These are phyloP conservation scores for Clavispora carvajalis DNA, from an alignment of 805 yeast genomes.

Conservation along the genomic window DNA sequence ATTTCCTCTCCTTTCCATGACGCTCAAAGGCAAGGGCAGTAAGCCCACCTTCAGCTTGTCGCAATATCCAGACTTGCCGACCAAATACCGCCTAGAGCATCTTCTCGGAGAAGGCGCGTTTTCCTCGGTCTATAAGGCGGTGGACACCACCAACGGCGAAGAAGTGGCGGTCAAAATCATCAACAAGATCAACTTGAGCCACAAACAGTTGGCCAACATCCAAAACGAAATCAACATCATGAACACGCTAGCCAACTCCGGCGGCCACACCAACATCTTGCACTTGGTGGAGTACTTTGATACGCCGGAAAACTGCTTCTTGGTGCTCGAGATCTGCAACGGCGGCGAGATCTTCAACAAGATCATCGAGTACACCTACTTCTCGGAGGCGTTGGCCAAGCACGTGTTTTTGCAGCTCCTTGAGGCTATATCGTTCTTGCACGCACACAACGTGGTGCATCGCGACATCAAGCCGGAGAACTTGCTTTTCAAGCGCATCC, in stretches of 20 bases:
- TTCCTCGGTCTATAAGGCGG: constrained; percentile 65
- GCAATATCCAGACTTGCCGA: constrained; percentile 33
- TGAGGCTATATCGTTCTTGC: constrained; percentile 61
- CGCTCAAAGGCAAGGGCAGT: not conserved
- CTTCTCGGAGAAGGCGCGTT: constrained; percentile 81
- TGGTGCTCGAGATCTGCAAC: constrained; percentile 64
- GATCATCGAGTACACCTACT: constrained; percentile 61
- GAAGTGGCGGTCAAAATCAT: constrained; percentile 56
- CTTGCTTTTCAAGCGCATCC: constrained; percentile 59
- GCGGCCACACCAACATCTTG: constrained; percentile 58
- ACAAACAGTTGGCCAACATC: constrained; percentile 60
- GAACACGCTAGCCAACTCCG: constrained; percentile 43
- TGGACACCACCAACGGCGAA: constrained; percentile 31
- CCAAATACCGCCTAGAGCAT: constrained; percentile 39
- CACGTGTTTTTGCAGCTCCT: constrained; percentile 63
- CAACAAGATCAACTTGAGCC: constrained; percentile 62
- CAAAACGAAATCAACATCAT: constrained; percentile 76
- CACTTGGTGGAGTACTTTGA: constrained; percentile 63
- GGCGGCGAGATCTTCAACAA: constrained; percentile 77
- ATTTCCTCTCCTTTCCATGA: not conserved
- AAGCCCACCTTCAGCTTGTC: constrained; percentile 6
- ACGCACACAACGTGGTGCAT: constrained; percentile 74
- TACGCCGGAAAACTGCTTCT: constrained; percentile 54
- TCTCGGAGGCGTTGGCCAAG: constrained; percentile 58
- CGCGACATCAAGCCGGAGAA: constrained; percentile 83